Evolutionary conservation across 306 rosid species (phyloP).

Genomic region (Pachyrhizus erosus): DNA sequence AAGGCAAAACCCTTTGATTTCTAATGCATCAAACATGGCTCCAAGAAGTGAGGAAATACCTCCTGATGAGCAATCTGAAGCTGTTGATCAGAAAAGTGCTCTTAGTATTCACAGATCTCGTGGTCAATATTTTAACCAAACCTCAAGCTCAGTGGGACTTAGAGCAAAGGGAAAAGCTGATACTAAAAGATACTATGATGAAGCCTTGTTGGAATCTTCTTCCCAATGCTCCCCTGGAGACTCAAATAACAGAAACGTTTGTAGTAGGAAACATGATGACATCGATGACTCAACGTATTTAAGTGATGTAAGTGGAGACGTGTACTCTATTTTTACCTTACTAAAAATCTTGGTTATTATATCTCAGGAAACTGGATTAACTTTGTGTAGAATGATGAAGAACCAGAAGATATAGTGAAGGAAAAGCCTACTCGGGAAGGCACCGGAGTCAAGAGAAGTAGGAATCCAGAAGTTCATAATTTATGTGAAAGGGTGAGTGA

Average conservation of each 20-base stretch:
- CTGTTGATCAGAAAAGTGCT: background rate
- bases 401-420: conserved; percentile 34
- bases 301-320: conserved; percentile 44
- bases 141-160: conserved; percentile 26
- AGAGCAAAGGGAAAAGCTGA: conserved; percentile 25
- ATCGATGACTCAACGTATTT: conserved; percentile 35
- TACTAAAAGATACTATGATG: background rate
- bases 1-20: conserved; percentile 11
- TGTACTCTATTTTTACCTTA: background rate
- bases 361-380: conserved; percentile 22
- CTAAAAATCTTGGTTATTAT: background rate
- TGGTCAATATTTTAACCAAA: conserved; percentile 24
- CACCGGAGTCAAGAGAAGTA: conserved; percentile 44
- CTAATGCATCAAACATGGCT: background rate
- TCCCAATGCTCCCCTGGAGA: conserved; percentile 52
- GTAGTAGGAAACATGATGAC: conserved; percentile 35
- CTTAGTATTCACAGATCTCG: conserved; percentile 5
- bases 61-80: conserved; percentile 36
- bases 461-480: conserved; percentile 47
- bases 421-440: conserved; percentile 38
- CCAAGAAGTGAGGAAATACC: conserved; percentile 37
- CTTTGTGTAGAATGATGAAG: conserved; percentile 51
- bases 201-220: conserved; percentile 40
- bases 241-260: conserved; percentile 36
- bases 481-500: conserved; percentile 54